phyloP scores from a whole-genome alignment of 805 yeast species.

The Metschnikowia dekortorum region DNA sequence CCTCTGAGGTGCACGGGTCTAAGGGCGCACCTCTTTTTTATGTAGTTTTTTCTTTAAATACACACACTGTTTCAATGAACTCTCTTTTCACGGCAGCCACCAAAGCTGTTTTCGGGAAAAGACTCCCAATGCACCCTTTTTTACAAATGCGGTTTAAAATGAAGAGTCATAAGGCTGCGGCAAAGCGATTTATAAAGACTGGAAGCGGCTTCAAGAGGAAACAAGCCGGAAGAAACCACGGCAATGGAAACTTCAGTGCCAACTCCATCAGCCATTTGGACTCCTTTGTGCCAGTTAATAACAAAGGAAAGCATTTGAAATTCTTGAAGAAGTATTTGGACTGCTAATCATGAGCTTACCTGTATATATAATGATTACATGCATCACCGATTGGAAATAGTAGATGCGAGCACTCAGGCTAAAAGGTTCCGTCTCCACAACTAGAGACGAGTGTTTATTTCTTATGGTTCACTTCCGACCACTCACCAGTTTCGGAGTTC shows the following conservation, averaged over 20 bases:
- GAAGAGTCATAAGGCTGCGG: constrained; percentile 84
- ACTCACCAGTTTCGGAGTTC: constrained; percentile 40
- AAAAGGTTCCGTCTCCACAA: not conserved
- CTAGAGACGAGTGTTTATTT: not conserved
- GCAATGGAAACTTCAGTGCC: constrained; percentile 83
- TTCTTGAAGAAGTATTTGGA: constrained; percentile 51
- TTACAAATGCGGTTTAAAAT: constrained; percentile 44
- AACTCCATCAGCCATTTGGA: constrained; percentile 55
- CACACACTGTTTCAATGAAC: constrained; percentile 10
- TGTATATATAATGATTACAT: constrained; percentile 3
- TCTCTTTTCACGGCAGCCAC: constrained; percentile 16
- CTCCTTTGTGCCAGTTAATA: constrained; percentile 52
- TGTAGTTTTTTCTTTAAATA: not conserved
- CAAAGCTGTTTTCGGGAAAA: constrained; percentile 15
- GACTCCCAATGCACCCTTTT: constrained; percentile 21
- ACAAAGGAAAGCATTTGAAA: constrained; percentile 52
- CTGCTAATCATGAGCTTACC: not conserved
- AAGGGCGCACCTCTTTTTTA: not conserved
- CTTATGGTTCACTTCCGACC: constrained; percentile 45
- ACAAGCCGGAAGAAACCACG: constrained; percentile 85
- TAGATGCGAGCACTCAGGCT: not conserved
- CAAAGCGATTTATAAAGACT: constrained; percentile 79
- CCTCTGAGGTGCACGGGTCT: not conserved
- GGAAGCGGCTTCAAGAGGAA: constrained; percentile 55
- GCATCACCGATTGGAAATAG: not conserved